Evolutionary conservation across 192 early-diverging fungal genomes (phyloP).

Genomic region (Funneliformis geosporum): DNA sequence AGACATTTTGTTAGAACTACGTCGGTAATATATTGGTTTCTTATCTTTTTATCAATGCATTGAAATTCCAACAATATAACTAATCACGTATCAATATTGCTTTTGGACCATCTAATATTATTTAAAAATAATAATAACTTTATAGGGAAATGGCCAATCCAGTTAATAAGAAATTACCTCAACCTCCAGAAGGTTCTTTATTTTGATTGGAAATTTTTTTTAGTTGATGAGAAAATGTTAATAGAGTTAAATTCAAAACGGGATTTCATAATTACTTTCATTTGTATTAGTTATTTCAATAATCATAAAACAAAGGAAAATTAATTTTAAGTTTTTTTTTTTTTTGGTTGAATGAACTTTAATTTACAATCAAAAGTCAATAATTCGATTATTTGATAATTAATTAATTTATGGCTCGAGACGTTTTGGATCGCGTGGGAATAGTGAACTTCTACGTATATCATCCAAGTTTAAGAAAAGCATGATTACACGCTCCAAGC

Average conservation of each 20-base stretch:
- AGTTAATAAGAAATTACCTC: constrained; percentile 81
- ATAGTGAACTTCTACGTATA: constrained; percentile 89
- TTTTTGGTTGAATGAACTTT: not conserved
- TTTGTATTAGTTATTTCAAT: not conserved
- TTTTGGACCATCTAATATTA: not conserved
- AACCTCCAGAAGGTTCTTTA: constrained; percentile 81
- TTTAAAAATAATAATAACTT: not conserved
- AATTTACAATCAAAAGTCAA: not conserved
- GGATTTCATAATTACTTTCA: not conserved
- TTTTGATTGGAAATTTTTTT: constrained; percentile 40
- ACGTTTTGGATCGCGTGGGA: constrained; percentile 97
- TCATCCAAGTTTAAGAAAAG: constrained; percentile 93
- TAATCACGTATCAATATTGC: not conserved
- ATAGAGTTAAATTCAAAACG: not conserved
- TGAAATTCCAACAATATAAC: not conserved
- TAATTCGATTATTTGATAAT: not conserved
- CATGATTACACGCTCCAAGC: constrained; percentile 96
- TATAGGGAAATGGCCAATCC: constrained; percentile 84
- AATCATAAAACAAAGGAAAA: not conserved
- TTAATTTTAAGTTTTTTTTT: not conserved
- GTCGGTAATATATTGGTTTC: constrained; percentile 56
- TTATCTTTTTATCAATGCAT: not conserved
- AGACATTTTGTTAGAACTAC: constrained; percentile 78
- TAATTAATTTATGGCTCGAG: constrained; percentile 69
- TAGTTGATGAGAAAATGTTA: not conserved